Evolutionary conservation across 345 rosid species (phyloP).

Genomic region (Capsella bursapastoris): DNA sequence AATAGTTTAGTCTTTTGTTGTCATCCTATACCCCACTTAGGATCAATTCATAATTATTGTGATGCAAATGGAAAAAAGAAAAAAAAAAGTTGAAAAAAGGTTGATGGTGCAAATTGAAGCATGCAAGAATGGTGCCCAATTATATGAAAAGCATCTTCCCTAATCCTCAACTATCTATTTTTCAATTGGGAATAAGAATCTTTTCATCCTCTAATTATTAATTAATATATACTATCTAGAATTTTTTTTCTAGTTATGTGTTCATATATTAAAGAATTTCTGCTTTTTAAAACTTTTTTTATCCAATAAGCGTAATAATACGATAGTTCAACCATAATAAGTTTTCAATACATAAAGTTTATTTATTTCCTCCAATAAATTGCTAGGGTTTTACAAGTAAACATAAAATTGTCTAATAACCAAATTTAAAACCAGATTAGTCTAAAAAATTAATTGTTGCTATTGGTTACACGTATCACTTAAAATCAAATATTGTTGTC

Average conservation of each 20-base stretch:
- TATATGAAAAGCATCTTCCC: constrained; percentile 35
- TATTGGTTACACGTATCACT: background rate
- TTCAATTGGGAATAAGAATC: constrained; percentile 18
- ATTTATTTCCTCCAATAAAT: background rate
- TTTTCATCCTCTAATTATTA: constrained; percentile 22
- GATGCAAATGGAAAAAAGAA: constrained; percentile 19
- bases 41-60: constrained; percentile 21
- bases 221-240: constrained; percentile 7
- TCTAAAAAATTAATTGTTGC: background rate
- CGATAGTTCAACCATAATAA: no score
- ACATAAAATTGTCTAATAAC: background rate
- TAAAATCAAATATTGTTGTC: background rate
- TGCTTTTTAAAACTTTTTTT: constrained; percentile 19
- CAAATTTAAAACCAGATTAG: background rate
- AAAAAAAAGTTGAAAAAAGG: constrained; percentile 20
- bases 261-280: constrained; percentile 1
- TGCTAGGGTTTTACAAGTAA: background rate
- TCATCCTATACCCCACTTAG: constrained; percentile 11
- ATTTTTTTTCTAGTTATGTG: background rate
- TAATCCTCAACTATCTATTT: constrained; percentile 23
- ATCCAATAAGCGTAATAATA: background rate
- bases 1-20: background rate
- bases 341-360: no score
- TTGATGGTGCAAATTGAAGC: constrained; percentile 32
- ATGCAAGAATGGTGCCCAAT: constrained; percentile 34